Base-by-base conservation (phyloP, 176 grass and related monocot genomes). In the Avena eriantha region DNA sequence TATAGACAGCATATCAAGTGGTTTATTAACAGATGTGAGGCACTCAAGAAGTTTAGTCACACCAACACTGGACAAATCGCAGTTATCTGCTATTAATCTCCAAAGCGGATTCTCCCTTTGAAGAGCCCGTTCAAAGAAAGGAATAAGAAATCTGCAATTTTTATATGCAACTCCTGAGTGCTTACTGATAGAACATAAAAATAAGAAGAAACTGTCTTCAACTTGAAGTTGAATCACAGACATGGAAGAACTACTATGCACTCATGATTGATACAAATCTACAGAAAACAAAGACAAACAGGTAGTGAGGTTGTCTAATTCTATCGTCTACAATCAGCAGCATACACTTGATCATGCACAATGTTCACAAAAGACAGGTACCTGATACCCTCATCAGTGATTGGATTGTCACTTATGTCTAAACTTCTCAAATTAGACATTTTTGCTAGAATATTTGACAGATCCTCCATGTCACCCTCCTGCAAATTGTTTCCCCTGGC, bases 331-430 rank as follows among this genome's bases (percentile, higher is more conserved):
- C 43, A 80, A 79, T 57, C 2, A 68, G 82, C 61, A 47, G 56
- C 19, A 35, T 49, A 79, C 46, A 45, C 29, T 71, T 84, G 48
- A 43, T 69, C 5, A 35, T 88, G 54, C 16, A 35, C 78, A 89
- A 54, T 65, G 53, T 77, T 76, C 47, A 74, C 18, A 17, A 78
- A 23, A 89, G 55, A 73, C 18, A 17, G 73, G 23, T 90, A 98
- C 97, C 92, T 94, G 88, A 98, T 82, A 83, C 97, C 97, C 53
- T 88, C 87, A 69, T 98, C 97, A 58, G 51, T 88, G 83, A 98
- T 87, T 50, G 94, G 87, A 74, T 98, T 98, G 49, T 91, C 88
- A 67, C 97, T 96, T 83, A 98, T 86, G 89, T 98, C 97, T 77
- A 98, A 93, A 82, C 89, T 86, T 77, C 61, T 91, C 73, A 98